Conservation (phyloP, 306 rosid genomes). For the Herpetospermum pedunculosum region DNA sequence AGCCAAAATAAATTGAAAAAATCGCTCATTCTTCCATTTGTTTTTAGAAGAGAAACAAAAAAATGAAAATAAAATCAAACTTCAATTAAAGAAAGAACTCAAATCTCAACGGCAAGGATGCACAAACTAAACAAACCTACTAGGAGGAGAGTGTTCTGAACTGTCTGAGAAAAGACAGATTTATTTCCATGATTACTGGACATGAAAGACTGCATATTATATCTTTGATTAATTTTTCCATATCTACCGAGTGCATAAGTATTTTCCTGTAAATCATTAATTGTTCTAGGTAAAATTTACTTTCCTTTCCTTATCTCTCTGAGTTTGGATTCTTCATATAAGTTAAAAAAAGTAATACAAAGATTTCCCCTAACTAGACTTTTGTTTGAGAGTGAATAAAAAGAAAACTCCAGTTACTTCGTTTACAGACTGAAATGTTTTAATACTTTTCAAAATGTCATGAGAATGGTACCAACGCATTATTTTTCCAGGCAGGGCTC, state of each 20-base stretch:
- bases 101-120: background rate
- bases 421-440: background rate
- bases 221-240: background rate
- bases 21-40: background rate
- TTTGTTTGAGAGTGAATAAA: background rate
- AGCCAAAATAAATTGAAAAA: slow-evolving; percentile 9
- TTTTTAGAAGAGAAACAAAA: background rate
- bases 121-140: background rate
- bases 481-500: background rate
- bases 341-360: background rate
- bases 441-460: background rate
- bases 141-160: background rate
- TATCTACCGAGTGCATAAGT: background rate
- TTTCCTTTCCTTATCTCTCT: background rate
- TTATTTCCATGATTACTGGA: background rate
- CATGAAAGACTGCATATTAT: background rate
- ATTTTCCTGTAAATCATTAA: background rate
- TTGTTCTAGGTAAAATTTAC: background rate
- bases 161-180: background rate
- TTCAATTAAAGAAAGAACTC: background rate
- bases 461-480: background rate
- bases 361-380: background rate
- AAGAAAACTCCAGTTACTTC: background rate
- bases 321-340: background rate
- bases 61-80: background rate